These are phyloP conservation scores for Botryotinia convoluta DNA, from an alignment of 2,329 filamentous ascomycete species.

Conservation along the genomic window DNA sequence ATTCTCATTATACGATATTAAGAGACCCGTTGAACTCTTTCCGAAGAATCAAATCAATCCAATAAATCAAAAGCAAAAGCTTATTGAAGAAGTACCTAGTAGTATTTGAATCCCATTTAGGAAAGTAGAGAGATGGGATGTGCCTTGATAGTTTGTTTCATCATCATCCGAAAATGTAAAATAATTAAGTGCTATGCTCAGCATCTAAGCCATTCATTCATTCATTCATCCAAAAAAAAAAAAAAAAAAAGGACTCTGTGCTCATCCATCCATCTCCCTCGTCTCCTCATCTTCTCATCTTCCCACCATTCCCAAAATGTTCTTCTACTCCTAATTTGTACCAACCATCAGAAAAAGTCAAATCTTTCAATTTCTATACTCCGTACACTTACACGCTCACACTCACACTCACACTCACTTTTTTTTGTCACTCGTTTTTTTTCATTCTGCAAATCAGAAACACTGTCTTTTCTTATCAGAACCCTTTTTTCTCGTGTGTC, in stretches of 20 bases:
- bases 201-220: background rate
- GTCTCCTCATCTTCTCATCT: background rate
- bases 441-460: background rate
- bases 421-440: conserved; percentile 9
- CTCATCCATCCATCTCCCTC: background rate
- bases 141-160: conserved; percentile 17
- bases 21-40: background rate
- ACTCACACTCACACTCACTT: background rate
- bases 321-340: background rate
- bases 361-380: background rate
- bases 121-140: conserved; percentile 2
- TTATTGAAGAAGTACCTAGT: background rate
- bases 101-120: background rate
- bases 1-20: background rate
- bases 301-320: conserved; percentile 5
- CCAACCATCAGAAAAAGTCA: background rate
- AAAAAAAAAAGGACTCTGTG: no score
- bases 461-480: background rate
- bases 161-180: conserved; percentile 1
- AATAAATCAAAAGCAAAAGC: background rate
- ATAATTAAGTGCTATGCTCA: background rate
- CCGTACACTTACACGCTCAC: background rate
- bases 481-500: background rate
- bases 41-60: background rate
- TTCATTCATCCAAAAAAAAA: background rate